These are phyloP conservation scores for Platanthera guangdongensis DNA, from an alignment of 106 monocot genomes.

Conservation along the genomic window DNA sequence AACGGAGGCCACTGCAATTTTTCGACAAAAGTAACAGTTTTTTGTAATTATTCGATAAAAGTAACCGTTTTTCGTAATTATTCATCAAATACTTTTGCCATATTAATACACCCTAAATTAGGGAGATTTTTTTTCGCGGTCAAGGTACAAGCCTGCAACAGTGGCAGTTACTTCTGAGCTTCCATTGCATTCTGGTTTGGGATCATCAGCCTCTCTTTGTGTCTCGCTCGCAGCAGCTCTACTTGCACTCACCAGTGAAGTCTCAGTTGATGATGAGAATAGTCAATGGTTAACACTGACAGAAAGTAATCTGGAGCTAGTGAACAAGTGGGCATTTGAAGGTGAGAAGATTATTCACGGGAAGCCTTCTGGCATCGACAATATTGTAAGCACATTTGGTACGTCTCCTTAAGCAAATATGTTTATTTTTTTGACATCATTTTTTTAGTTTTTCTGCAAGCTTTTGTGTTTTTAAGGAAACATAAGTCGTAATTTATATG, in stretches of 20 bases:
- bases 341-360: conserved; percentile 96
- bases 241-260: conserved; percentile 37
- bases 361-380: conserved; percentile 92
- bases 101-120: background rate
- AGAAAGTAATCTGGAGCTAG: conserved; percentile 61
- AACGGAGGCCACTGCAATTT: too few species aligned
- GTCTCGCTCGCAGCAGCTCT: conserved; percentile 62
- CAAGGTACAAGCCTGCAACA: conserved; percentile 54
- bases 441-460: background rate
- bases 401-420: conserved; percentile 9
- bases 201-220: conserved; percentile 90
- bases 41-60: too few species aligned
- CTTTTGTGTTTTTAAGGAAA: background rate
- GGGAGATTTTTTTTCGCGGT: background rate
- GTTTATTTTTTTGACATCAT: background rate
- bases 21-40: too few species aligned
- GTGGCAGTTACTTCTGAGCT: conserved; percentile 58
- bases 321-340: conserved; percentile 91
- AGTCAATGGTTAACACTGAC: conserved; percentile 30
- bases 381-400: conserved; percentile 88
- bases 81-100: too few species aligned
- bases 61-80: too few species aligned
- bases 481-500: too few species aligned
- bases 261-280: conserved; percentile 6
- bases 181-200: conserved; percentile 75